Conservation (phyloP, 2,329 filamentous ascomycete genomes). For the Akanthomyces uredinophilus region DNA sequence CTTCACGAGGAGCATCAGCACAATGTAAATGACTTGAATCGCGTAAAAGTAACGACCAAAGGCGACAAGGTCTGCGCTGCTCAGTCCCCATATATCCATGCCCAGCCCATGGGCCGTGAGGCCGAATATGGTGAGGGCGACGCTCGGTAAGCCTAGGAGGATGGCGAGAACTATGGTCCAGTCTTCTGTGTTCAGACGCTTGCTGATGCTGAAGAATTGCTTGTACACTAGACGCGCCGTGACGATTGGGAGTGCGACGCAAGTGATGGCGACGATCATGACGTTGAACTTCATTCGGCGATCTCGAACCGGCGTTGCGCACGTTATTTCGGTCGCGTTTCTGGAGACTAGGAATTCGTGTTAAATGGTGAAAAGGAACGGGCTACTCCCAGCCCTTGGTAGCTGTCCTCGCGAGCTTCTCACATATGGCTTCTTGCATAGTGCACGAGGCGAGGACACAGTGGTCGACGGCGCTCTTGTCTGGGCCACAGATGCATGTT, state of each 20-base stretch:
- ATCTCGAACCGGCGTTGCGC: slow-evolving; percentile 1
- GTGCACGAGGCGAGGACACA: not conserved
- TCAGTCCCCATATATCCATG: slow-evolving; percentile 40
- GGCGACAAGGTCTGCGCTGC: slow-evolving; percentile 31
- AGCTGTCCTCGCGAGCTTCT: not conserved
- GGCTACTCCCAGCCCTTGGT: no score
- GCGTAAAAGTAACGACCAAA: slow-evolving; percentile 37
- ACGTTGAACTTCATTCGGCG: not conserved
- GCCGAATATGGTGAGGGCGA: slow-evolving; percentile 26
- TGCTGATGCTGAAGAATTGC: slow-evolving; percentile 27
- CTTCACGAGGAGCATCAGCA: slow-evolving; percentile 37
- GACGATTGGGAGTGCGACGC: slow-evolving; percentile 26
- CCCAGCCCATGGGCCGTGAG: slow-evolving; percentile 35
- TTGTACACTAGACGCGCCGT: slow-evolving; percentile 32
- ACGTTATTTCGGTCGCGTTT: not conserved
- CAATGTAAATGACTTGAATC: slow-evolving; percentile 36
- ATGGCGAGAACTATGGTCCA: slow-evolving; percentile 27
- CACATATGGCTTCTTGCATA: slow-evolving; percentile 1
- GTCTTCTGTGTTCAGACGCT: slow-evolving; percentile 32
- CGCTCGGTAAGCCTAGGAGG: slow-evolving; percentile 25
- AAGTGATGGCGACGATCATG: not conserved
- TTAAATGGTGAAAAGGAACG: no score
- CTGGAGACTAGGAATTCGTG: not conserved
- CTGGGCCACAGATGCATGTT: not conserved
- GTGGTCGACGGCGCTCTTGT: not conserved